Evolutionary conservation across 2,329 filamentous ascomycete species (phyloP).

Genomic region (Celoporthe dispersa): DNA sequence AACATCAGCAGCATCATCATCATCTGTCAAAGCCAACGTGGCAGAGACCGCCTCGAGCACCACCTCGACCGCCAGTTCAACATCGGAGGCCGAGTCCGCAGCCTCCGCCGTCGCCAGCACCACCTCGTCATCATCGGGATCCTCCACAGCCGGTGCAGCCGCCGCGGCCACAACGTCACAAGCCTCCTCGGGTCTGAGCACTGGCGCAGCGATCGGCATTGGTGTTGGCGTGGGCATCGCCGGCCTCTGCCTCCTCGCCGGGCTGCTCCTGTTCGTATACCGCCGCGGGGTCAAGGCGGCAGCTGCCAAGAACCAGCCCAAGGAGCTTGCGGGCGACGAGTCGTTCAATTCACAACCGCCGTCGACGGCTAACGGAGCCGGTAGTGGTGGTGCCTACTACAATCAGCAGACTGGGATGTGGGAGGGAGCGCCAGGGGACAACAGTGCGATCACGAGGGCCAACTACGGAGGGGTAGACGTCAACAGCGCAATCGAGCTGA

Average conservation of each 20-base stretch:
- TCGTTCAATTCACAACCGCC: background rate
- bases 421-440: background rate
- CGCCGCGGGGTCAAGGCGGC: constrained; percentile 1
- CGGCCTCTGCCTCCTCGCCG: constrained; percentile 37
- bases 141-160: background rate
- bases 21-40: background rate
- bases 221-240: constrained; percentile 35
- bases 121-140: background rate
- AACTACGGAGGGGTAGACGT: background rate
- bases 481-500: background rate
- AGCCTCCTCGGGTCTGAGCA: constrained; percentile 12
- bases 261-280: constrained; percentile 7
- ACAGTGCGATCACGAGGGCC: background rate
- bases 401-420: background rate
- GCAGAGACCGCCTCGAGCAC: background rate
- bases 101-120: background rate
- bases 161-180: background rate
- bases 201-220: constrained; percentile 28
- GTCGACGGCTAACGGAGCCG: background rate
- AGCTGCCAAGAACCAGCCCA: background rate
- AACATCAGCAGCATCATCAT: background rate
- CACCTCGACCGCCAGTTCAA: background rate
- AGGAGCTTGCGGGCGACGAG: background rate
- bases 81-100: background rate
- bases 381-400: background rate